A percentile compares a stretch with the other conserved stretches of the same genome.
Conservation (phyloP, 371 early-diverging fungal genomes). For the Mortierella sp. region DNA sequence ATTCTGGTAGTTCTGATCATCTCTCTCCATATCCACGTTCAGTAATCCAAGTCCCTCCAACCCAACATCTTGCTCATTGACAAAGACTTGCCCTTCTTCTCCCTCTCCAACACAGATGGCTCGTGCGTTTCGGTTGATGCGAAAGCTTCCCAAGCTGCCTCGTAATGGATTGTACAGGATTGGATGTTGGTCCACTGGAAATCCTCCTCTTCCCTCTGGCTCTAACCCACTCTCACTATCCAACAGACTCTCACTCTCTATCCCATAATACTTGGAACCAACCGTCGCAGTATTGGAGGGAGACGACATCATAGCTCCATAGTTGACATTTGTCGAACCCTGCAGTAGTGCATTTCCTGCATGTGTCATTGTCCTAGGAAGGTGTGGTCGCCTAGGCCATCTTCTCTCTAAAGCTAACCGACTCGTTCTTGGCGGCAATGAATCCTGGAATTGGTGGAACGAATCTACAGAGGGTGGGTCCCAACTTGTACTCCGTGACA, state of each 20-base stretch:
- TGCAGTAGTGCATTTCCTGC: constrained; percentile 16
- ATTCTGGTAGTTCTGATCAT: background rate
- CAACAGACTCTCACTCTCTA: background rate
- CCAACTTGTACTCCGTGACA: background rate
- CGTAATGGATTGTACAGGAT: constrained; percentile 49
- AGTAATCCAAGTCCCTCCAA: constrained; percentile 1
- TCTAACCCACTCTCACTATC: constrained; percentile 14
- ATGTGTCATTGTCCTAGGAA: constrained; percentile 4
- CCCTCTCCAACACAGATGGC: constrained; percentile 36
- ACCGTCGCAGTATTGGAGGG: constrained; percentile 15
- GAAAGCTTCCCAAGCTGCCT: constrained; percentile 43
- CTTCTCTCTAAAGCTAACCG: background rate
- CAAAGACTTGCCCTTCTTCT: constrained; percentile 31
- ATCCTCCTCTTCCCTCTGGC: constrained; percentile 3
- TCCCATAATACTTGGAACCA: too few relatives aligned
- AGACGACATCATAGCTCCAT: constrained; percentile 29
- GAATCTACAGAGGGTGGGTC: constrained; percentile 3
- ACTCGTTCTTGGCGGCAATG: background rate
- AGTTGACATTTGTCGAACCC: constrained; percentile 13
- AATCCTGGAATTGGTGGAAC: background rate
- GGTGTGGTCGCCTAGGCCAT: constrained; percentile 14
- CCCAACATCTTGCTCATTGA: constrained; percentile 24
- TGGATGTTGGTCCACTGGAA: constrained; percentile 30
- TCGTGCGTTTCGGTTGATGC: constrained; percentile 26
- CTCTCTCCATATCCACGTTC: background rate